Percentiles rank a stretch among this genome's conserved stretches.
phyloP scores from a whole-genome alignment of 1,284 basidiomycete genomes.

The Cutaneotrichosporon cavernicola region DNA sequence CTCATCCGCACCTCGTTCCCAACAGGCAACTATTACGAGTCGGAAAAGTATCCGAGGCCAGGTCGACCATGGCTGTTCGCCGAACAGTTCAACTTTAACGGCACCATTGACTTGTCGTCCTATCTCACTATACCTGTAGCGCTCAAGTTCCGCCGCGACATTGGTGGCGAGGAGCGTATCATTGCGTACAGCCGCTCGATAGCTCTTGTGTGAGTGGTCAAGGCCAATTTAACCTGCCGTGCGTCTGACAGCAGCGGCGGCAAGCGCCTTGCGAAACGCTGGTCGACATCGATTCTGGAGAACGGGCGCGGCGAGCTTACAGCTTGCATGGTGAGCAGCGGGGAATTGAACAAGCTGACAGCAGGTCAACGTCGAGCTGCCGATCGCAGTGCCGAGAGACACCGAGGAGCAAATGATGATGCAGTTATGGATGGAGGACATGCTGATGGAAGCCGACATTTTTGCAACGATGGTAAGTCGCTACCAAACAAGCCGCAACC shows the following conservation, averaged over 20 bases:
- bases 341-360: not conserved
- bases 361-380: constrained; percentile 53
- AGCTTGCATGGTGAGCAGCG: constrained; percentile 65
- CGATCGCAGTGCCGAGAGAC: constrained; percentile 33
- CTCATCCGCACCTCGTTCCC: constrained; percentile 73
- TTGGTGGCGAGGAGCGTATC: constrained; percentile 80
- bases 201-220: constrained; percentile 58
- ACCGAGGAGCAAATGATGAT: constrained; percentile 30
- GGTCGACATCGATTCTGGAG: constrained; percentile 66
- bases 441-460: constrained; percentile 32
- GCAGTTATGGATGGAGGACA: constrained; percentile 34
- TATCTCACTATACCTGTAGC: constrained; percentile 56
- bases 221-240: no score
- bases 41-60: constrained; percentile 45
- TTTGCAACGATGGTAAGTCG: constrained; percentile 37
- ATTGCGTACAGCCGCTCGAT: constrained; percentile 71
- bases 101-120: constrained; percentile 40
- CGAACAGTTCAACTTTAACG: constrained; percentile 40
- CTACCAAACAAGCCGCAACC: not conserved
- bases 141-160: constrained; percentile 70
- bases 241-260: constrained; percentile 59
- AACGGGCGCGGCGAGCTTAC: constrained; percentile 65
- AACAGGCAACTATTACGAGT: constrained; percentile 64
- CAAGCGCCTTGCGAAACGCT: constrained; percentile 61
- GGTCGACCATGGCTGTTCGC: constrained; percentile 57